Evolutionary conservation across 768 basidiomycete species (phyloP), one percentile per base, ranked within the genome.

Genomic region (Leucosporidium creatinivorum): DNA sequence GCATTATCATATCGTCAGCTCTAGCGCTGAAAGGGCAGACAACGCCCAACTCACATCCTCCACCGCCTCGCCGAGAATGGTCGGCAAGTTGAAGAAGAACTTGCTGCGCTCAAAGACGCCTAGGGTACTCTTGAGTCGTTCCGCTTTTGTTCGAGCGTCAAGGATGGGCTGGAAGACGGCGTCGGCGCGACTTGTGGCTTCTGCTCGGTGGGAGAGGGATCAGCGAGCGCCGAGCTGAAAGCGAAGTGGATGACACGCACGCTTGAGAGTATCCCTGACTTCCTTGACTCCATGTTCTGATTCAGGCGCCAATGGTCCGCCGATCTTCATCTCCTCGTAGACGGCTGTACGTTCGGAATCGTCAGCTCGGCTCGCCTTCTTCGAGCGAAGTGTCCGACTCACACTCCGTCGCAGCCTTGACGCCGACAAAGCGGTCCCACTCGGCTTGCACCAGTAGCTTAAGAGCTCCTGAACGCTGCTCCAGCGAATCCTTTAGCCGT

Each of bases 31-130:
- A 44, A 15, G 8, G 15, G 39, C 13, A 17, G 39, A 12, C 39
- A 15, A 55, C 44, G 51, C 25, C 12, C 4, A 30, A 80, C 86
- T 73, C 76, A 93, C 93, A 65, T 87, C 87, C 77, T 94, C 89
- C 61, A 98, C 88, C 23, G 84, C 87, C 76, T 93, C 94, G 28
- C 89, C 83, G 28, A 99, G 85, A 56, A 88, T 87, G 36, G 88
- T 87, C 0, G 96, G 94, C n/a, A 99, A 83, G 75, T 94, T 97
- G 83, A 98, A 98, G 79, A 98, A 91, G 83, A 97, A 99, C 75
- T 93, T 94, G 60, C 91, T 93, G 52, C 92, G 84, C 73, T 98
- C 94, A 71, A 99, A 97, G 25, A 98, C 91, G 44, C 91, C 88
- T 9, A 98, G 84, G 0, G 96, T 97, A 0, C 89, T 90, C 48